Evolutionary conservation across 2,329 filamentous ascomycete species (phyloP), one percentile per base, ranked within the genome.

Genomic region (Periconia digitata): DNA sequence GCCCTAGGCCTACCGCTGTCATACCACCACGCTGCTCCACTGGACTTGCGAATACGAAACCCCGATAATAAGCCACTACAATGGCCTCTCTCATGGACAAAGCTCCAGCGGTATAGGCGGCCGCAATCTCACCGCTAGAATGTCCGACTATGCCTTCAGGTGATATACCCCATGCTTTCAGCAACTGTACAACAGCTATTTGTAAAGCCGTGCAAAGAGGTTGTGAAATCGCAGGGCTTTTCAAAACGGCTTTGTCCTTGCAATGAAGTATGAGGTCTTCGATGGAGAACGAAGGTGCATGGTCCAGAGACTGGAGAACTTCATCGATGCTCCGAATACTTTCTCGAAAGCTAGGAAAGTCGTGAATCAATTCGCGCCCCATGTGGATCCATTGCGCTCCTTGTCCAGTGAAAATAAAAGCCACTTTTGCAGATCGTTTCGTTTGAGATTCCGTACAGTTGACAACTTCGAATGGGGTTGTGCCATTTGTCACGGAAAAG

Each of bases 111-210:
- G 63, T 62, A 21, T 75, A 74, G 2, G 69, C 61, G 0, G 72
- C 74, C 0, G 69, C 73, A 12, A 74, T 71, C 48, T 76, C 74
- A 3, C 74, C 73, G 13, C 72, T 64, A 0, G 70, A 74, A 43
- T 76, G 73, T 2, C 74, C 73, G 17, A 59, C 51, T 2, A 66
- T 61, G 2, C 55, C 49, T 15, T 34, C 17, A 1, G 61, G 55
- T 5, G 39, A n/a, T 8, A 66, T 40, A 2, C 51, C 50, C 20
- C 54, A 1, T 16, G 41, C 10, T 3, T 29, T 22, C 40, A 55
- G 15, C 41, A 35, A 5, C n/a, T 62, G 51, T 1, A 62, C 53
- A 3, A 64, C n/a, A 0, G 46, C 58, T 5, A 64, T 45, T 39
- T 66, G 63, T 0, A 66, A 34, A 1, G 58, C 62, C 8, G 60